phyloP scores from a whole-genome alignment of 2,329 filamentous ascomycete species.

The Bipolaris victoriae region DNA sequence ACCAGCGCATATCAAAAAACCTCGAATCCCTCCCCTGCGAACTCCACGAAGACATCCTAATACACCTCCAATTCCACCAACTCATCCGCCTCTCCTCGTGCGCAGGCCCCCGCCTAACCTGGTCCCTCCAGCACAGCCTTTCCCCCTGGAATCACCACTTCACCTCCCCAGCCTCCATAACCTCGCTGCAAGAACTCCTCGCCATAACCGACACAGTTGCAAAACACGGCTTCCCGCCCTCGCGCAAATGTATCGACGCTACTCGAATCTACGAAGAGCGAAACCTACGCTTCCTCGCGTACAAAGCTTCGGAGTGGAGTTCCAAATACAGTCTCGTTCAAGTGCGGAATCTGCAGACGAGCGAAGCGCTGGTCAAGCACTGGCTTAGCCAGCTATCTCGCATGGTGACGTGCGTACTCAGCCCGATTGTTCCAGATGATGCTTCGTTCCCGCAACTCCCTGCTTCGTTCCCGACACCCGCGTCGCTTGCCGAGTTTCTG shows the following conservation, averaged over 20 bases:
- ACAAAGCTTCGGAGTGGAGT: neutral
- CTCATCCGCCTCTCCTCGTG: conserved; percentile 11
- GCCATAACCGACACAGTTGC: conserved; percentile 1
- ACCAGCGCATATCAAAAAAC: conserved; percentile 12
- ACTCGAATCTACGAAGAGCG: neutral
- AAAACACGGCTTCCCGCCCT: no score
- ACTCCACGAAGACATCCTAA: conserved; percentile 9
- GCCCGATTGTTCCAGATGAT: no score
- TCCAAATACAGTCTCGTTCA: neutral
- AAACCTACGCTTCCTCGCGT: neutral
- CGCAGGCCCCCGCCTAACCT: conserved; percentile 13
- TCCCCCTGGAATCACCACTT: conserved; percentile 8
- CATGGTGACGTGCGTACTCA: no score
- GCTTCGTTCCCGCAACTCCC: no score
- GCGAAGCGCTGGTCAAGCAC: neutral
- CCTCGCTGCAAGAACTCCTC: neutral
- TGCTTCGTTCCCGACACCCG: no score
- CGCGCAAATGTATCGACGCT: no score
- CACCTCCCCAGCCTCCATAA: neutral
- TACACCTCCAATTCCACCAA: conserved; percentile 13
- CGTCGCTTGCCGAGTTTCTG: conserved; percentile 3
- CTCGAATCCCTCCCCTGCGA: conserved; percentile 18
- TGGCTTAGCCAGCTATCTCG: neutral
- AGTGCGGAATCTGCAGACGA: neutral
- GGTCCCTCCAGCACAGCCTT: conserved; percentile 14